Conservation (phyloP, 78 protist genomes). For the Speleostelium caveatum region DNA sequence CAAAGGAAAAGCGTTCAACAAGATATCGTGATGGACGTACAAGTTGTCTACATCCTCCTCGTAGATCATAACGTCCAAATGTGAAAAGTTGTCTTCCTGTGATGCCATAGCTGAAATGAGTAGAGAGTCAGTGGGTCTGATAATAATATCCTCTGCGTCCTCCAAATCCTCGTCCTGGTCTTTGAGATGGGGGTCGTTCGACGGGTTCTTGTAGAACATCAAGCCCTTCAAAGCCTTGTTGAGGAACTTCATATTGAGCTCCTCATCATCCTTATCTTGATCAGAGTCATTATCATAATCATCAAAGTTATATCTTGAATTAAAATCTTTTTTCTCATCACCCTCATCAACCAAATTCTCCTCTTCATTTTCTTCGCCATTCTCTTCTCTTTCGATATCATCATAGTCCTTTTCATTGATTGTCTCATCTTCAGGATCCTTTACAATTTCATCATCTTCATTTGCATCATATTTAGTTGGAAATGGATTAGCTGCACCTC, state of each 20-base stretch:
- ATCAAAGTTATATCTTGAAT: slow-evolving; percentile 28
- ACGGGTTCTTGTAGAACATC: slow-evolving; percentile 29
- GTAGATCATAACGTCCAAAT: slow-evolving; percentile 86
- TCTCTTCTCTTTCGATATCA: slow-evolving; percentile 29
- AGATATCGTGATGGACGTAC: slow-evolving; percentile 91
- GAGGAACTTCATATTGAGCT: slow-evolving; percentile 23
- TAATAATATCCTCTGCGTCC: slow-evolving; percentile 81
- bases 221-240: slow-evolving; percentile 48
- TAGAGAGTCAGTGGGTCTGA: slow-evolving; percentile 79
- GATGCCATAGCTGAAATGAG: slow-evolving; percentile 82
- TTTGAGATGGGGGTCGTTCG: slow-evolving; percentile 31
- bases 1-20: slow-evolving; percentile 86
- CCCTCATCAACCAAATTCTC: neutral
- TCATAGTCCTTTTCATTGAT: slow-evolving; percentile 1
- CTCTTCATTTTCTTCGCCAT: slow-evolving; percentile 3
- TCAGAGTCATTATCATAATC: slow-evolving; percentile 56
- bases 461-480: slow-evolving; percentile 54
- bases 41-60: slow-evolving; percentile 85
- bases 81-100: slow-evolving; percentile 74
- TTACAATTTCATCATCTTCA: slow-evolving; percentile 31
- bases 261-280: slow-evolving; percentile 15
- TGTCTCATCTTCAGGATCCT: neutral
- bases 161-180: slow-evolving; percentile 39
- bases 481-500: slow-evolving; percentile 76
- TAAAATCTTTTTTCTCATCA: slow-evolving; percentile 26